Base-by-base conservation (phyloP, 2,329 filamentous ascomycete species). In the Colletotrichum tropicicola region DNA sequence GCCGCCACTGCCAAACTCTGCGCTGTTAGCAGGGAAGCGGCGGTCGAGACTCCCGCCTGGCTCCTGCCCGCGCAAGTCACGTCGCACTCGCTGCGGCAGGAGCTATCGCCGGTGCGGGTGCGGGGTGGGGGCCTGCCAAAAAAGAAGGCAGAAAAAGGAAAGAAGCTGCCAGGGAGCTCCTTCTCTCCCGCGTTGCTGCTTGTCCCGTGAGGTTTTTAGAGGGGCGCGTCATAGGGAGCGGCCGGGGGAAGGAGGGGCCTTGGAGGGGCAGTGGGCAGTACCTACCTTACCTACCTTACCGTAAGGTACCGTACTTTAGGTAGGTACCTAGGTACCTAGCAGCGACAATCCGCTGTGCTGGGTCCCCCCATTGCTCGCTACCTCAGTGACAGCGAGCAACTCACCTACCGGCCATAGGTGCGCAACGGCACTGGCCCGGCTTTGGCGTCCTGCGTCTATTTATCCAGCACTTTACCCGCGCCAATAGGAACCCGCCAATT, bases 401-500 rank as follows among this genome's bases (percentile, higher is more conserved):
- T n/a, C 23, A 13, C 27, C 25, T 21, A 25, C 19, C 21, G 23
- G 43, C 43, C 12, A 65, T 65, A 65, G 61, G 61, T 54, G 61
- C 61, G 61, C 61, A 65, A 65, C 56, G 48, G 60, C 47, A 59
- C 47, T 59, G 30, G 49, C 45, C 59, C 55, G 60, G 37, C 54
- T 35, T 43, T 61, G 55, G 61, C 56, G 48, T 48, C 61, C 59
- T 53, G 57, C 21, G 19, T 23, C 23, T 25, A 60, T 65, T 65
- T 65, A 65, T 35, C 61, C 56, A 65, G 56, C 41, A 61, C 27
- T 65, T 65, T 65, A 65, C 48, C 61, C 61, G 61, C 61, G 19
- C 61, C 61, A 65, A 60, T 65, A 17, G 61, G 61, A 43, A 35
- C 12, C 17, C 23, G 5, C 19, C 48, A 44, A 37, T 49, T 28